A percentile compares a stretch with the other conserved stretches of the same genome.
phyloP scores from a whole-genome alignment of 805 yeast species.

The Osmozyma mogii region DNA sequence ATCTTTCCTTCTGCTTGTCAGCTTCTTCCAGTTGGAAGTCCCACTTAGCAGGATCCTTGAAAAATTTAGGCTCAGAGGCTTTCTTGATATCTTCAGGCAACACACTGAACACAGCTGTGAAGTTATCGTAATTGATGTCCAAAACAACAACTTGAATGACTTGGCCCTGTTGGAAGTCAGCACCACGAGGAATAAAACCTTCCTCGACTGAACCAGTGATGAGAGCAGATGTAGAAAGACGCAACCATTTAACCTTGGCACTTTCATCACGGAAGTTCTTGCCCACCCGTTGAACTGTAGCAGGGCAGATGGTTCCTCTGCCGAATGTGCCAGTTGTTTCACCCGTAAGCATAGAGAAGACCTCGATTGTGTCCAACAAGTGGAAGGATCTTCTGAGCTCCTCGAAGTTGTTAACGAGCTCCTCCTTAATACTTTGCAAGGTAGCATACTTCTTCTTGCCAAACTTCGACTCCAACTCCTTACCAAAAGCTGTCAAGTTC shows the following conservation, averaged over 20 bases:
- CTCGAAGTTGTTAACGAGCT: conserved; percentile 78
- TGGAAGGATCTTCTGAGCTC: conserved; percentile 76
- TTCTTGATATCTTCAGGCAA: conserved; percentile 54
- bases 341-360: conserved; percentile 85
- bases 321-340: conserved; percentile 66
- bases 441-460: conserved; percentile 72
- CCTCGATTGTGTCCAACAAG: conserved; percentile 54
- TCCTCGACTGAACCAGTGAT: conserved; percentile 39
- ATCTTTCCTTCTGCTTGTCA: conserved; percentile 52
- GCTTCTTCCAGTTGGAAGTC: conserved; percentile 64
- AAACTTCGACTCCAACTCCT: conserved; percentile 68
- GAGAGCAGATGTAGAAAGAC: conserved; percentile 34
- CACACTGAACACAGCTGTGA: conserved; percentile 69
- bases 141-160: conserved; percentile 79
- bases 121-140: conserved; percentile 62
- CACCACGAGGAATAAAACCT: conserved; percentile 37
- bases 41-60: conserved; percentile 65
- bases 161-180: conserved; percentile 51
- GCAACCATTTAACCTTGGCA: conserved; percentile 34
- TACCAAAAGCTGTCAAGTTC: conserved; percentile 85
- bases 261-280: conserved; percentile 48
- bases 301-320: conserved; percentile 68
- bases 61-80: conserved; percentile 39
- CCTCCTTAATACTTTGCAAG: conserved; percentile 76
- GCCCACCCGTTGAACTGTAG: conserved; percentile 59